These are phyloP conservation scores for Vachellia pachyceras DNA, from an alignment of 306 rosid genomes.

Conservation along the genomic window DNA sequence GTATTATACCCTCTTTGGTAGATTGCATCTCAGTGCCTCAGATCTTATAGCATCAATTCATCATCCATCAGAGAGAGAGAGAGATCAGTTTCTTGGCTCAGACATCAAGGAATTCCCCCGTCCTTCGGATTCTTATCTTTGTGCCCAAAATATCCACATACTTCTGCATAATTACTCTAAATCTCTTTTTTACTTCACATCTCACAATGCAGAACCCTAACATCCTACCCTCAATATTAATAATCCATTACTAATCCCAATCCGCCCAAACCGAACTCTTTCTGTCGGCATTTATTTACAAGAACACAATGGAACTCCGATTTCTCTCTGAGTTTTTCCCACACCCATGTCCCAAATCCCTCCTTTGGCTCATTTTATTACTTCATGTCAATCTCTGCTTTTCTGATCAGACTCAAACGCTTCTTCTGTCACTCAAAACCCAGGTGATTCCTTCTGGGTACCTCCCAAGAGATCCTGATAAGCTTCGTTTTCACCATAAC, in stretches of 20 bases:
- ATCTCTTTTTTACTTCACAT: constrained; percentile 1
- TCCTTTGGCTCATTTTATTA: constrained; percentile 37
- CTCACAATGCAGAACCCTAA: background rate
- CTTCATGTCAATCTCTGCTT: background rate
- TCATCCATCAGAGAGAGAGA: background rate
- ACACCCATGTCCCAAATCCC: constrained; percentile 7
- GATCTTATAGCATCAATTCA: constrained; percentile 43
- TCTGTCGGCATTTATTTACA: background rate
- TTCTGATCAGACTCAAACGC: constrained; percentile 19
- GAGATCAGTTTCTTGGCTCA: constrained; percentile 11
- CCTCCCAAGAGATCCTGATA: constrained; percentile 66
- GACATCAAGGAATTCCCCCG: constrained; percentile 33
- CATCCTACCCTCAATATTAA: background rate
- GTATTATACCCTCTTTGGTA: constrained; percentile 25
- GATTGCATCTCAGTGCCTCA: constrained; percentile 35
- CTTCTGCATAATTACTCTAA: constrained; percentile 37
- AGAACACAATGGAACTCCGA: constrained; percentile 45
- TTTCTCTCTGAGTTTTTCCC: constrained; percentile 9
- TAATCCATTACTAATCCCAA: constrained; percentile 23
- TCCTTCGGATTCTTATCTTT: constrained; percentile 44
- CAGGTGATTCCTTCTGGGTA: constrained; percentile 64
- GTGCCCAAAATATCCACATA: constrained; percentile 35
- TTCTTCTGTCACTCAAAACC: constrained; percentile 72
- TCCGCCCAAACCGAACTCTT: background rate
- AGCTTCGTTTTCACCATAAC: constrained; percentile 79